Evolutionary conservation across 2,329 filamentous ascomycete species (phyloP), one percentile per base, ranked within the genome.

Genomic region (Lecanicillium sp.): DNA sequence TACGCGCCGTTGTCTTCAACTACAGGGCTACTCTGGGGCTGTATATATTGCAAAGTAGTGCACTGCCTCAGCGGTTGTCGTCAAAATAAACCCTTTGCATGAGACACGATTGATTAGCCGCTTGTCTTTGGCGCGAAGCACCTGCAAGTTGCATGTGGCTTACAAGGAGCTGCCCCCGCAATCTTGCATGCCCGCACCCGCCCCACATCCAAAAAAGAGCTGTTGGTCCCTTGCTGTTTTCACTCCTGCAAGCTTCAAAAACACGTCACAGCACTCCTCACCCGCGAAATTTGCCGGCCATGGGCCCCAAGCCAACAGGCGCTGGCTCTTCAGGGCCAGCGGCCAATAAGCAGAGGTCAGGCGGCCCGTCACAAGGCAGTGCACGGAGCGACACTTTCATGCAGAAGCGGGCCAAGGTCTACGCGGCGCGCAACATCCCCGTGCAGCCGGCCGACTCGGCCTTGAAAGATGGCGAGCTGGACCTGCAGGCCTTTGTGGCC

Each of bases 401-500:
- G 13, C 54, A 58, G 45, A 73, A 72, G 48, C 66, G 70, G 53
- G 57, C 58, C 50, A 68, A 70, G 49, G 51, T 70, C 22, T 54
- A 63, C 38, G 60, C 69, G 34, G 64, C 68, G 16, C 65, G 73
- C 44, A 60, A 56, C 48, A 73, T 77, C 47, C 67, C 68, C 29
- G 59, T 65, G 14, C 72, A 75, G 49, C 59, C 63, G 13, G 63
- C 70, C 13, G 65, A 73, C 29, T 65, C 65, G 9, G 71, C 70
- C 6, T 59, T 75, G 17, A 68, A 70, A 36, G 78, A 83, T 60
- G 92, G 90, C 55, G 82, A 94, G 55, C 72, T 98, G 43, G 83
- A 95, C 55, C 73, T 95, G 37, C 78, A 84, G 48, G 77, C 82
- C 19, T 98, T 96, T 52, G 73, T 96, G 49, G 79, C 79, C 49